A percentile compares a stretch with the other conserved stretches of the same genome.
Evolutionary conservation across 768 basidiomycete species (phyloP).

Genomic region (Plicaturopsis crispa): DNA sequence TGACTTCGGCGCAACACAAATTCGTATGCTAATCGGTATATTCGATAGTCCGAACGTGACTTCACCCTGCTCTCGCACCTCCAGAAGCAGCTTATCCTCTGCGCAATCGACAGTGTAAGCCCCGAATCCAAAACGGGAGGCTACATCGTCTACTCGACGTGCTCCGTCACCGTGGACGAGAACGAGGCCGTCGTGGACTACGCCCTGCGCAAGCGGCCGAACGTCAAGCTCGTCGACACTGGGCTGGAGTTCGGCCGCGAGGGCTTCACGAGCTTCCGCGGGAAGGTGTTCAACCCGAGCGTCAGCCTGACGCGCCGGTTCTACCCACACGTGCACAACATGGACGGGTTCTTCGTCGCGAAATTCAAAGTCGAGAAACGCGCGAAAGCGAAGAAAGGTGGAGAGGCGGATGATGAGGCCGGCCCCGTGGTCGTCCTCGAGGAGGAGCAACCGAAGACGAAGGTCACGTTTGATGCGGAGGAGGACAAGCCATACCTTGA

Average conservation of each 20-base stretch:
- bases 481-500: conserved; percentile 75
- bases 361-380: conserved; percentile 94
- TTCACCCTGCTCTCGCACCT: conserved; percentile 94
- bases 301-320: conserved; percentile 81
- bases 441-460: conserved; percentile 18
- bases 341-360: conserved; percentile 99
- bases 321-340: conserved; percentile 97
- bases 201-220: conserved; percentile 88
- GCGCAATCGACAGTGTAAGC: conserved; percentile 93
- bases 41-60: conserved; percentile 78
- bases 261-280: conserved; percentile 86
- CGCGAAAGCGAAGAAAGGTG: conserved; percentile 33
- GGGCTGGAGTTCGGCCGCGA: conserved; percentile 90
- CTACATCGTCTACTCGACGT: conserved; percentile 95
- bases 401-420: conserved; percentile 19
- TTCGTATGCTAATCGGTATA: conserved; percentile 3
- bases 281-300: conserved; percentile 80
- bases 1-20: conserved; percentile 1
- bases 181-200: conserved; percentile 98
- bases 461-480: conserved; percentile 56
- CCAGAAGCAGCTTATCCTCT: conserved; percentile 96
- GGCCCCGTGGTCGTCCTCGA: conserved; percentile 21
- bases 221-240: conserved; percentile 87
- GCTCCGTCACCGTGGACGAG: conserved; percentile 96
- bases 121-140: conserved; percentile 89